These are phyloP conservation scores for Neonectria faginata DNA, from an alignment of 2,329 filamentous ascomycete genomes.

Conservation along the genomic window DNA sequence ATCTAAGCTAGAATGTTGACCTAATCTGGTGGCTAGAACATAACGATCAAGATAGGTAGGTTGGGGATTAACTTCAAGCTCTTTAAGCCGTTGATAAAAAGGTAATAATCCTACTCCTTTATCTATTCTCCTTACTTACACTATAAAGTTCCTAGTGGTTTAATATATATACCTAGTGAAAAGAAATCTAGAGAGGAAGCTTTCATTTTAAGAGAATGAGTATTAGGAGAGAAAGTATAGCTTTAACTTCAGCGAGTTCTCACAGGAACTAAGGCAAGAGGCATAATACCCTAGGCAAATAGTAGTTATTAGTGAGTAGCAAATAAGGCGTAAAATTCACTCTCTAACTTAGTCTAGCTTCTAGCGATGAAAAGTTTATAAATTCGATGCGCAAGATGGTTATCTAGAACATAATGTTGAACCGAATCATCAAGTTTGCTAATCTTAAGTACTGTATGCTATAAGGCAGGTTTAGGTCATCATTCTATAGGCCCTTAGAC, in stretches of 20 bases:
- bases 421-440: slow-evolving; percentile 7
- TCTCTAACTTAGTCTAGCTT: not conserved
- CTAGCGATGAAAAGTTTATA: not conserved
- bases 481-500: not conserved
- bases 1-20: slow-evolving; percentile 13
- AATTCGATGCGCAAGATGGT: not conserved
- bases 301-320: slow-evolving; percentile 1
- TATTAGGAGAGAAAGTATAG: slow-evolving; percentile 2
- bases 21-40: slow-evolving; percentile 11
- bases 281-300: not conserved
- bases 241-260: slow-evolving; percentile 12
- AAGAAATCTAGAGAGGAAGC: not conserved
- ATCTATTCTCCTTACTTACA: not conserved
- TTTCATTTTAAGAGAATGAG: not conserved
- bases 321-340: not conserved
- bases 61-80: not conserved
- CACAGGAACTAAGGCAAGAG: slow-evolving; percentile 5
- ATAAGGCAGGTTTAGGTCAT: not conserved
- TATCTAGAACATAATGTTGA: not conserved
- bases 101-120: not conserved
- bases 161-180: slow-evolving; percentile 3
- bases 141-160: slow-evolving; percentile 1
- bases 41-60: slow-evolving; percentile 1
- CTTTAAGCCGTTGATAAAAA: slow-evolving; percentile 6
- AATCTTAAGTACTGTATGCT: slow-evolving; percentile 1